Base-by-base conservation (phyloP, 2,329 filamentous ascomycete species). In the Cladobotryum mycophilum region DNA sequence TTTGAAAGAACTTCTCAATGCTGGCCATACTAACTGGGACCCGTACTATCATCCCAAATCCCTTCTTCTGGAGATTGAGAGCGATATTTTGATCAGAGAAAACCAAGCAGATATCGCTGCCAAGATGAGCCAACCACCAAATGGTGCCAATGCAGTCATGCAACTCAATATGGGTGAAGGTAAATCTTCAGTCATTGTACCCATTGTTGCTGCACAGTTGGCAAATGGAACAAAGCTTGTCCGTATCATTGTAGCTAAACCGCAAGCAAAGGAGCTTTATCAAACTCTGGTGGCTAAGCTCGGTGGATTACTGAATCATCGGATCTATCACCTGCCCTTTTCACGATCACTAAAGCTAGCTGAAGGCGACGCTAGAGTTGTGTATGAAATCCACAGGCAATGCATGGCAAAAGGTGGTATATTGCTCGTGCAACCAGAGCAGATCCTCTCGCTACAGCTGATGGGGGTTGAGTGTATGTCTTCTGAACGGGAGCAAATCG, bases 161-260 rank as follows among this genome's bases (percentile, higher is more conserved):
- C 82, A 87, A 57, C 63, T 88, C 2, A 86, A 86, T 55, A 88
- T 88, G 84, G 85, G 85, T 0, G 77, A 86, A 58, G 85, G 84
- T 0, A 88, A 88, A 55, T 82, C 81, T 0, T 85, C 84, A 0
- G 79, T 87, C 1, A 88, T 90, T 45, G 73, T 85, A 0, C 85
- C 84, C 0, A 82, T 86, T 36, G 76, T 85, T 0, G 78, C 78
- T 0, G 66, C 76, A 0, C 64, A 70, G 0, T 61, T 86, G 0
- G 78, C 80, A 0, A 68, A 86, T 43, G 67, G 70, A 0, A 58
- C 63, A 0, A 70, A 64, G 4, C 65, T 88, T 0, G 76, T 79
- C 0, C 68, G 82, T 3, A 73, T 87, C 0, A 63, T 88, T 1
- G 80, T 86, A 0, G 74, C 76, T 0, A 85, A 83, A 53, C 74